A percentile compares a stretch with the other conserved stretches of the same genome.
phyloP scores from a whole-genome alignment of 495 filamentous ascomycete species.

The Xylaria bambusicola region DNA sequence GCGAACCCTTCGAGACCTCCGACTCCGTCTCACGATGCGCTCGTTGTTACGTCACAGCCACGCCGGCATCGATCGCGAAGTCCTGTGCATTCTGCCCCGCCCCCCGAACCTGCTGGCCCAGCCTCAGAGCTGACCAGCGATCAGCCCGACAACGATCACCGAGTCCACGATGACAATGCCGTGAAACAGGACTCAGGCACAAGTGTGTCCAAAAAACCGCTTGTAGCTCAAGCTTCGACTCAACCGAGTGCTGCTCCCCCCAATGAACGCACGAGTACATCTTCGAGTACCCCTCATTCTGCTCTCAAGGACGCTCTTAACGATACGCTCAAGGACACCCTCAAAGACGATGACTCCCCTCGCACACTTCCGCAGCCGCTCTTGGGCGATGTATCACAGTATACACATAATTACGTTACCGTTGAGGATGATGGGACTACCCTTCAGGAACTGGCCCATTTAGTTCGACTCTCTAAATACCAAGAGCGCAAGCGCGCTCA shows the following conservation, averaged over 20 bases:
- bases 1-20: slow-evolving; percentile 42
- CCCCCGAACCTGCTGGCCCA: slow-evolving; percentile 37
- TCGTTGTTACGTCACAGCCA: slow-evolving; percentile 44
- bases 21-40: slow-evolving; percentile 47
- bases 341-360: slow-evolving; percentile 27
- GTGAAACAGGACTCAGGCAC: slow-evolving; percentile 40
- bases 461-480: slow-evolving; percentile 70
- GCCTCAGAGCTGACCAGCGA: slow-evolving; percentile 37
- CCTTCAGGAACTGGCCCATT: slow-evolving; percentile 69
- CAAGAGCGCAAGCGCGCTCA: slow-evolving; percentile 71
- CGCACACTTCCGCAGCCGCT: slow-evolving; percentile 42
- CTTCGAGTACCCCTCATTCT: slow-evolving; percentile 27
- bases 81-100: slow-evolving; percentile 35
- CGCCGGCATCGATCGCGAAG: slow-evolving; percentile 46
- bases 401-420: slow-evolving; percentile 50
- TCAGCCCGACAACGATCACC: slow-evolving; percentile 28
- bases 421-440: slow-evolving; percentile 58
- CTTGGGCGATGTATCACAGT: slow-evolving; percentile 52
- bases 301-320: slow-evolving; percentile 24
- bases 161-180: slow-evolving; percentile 37
- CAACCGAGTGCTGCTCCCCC: slow-evolving; percentile 26
- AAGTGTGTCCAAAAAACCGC: slow-evolving; percentile 43
- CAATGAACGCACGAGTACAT: slow-evolving; percentile 22
- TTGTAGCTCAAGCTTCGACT: slow-evolving; percentile 44
- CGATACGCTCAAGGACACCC: slow-evolving; percentile 28